phyloP scores from a whole-genome alignment of 805 yeast genomes.

The Candida awuae region DNA sequence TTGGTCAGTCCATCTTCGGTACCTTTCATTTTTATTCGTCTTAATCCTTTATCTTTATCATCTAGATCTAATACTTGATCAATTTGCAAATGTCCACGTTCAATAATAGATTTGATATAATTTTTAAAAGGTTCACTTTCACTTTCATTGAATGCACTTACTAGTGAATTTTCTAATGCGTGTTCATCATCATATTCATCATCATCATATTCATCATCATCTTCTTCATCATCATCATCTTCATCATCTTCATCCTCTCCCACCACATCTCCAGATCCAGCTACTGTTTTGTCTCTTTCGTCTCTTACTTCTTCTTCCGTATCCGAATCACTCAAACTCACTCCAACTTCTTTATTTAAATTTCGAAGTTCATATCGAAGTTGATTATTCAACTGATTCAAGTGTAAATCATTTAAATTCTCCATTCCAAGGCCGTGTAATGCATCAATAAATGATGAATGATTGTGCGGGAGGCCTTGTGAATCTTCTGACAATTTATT shows the following conservation, averaged over 20 bases:
- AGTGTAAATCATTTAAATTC: conserved; percentile 8
- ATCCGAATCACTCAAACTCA: not conserved
- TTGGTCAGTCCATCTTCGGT: not conserved
- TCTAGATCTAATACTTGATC: not conserved
- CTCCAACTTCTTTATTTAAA: conserved; percentile 7
- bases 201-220: conserved; percentile 1
- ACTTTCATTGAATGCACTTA: conserved; percentile 6
- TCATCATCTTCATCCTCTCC: not conserved
- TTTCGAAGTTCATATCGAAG: conserved; percentile 8
- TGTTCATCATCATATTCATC: not conserved
- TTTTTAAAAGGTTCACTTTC: conserved; percentile 14
- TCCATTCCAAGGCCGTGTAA: conserved; percentile 6
- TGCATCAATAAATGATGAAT: conserved; percentile 4
- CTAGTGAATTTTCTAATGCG: conserved; percentile 1
- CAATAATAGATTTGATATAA: conserved; percentile 14
- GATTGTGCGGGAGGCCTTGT: too few relatives aligned
- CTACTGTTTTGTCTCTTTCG: not conserved
- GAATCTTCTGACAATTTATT: too few relatives aligned
- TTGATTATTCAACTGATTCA: conserved; percentile 9
- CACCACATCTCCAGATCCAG: not conserved
- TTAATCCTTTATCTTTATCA: not conserved
- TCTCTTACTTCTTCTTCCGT: conserved; percentile 1
- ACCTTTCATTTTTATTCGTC: not conserved
- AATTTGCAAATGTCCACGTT: conserved; percentile 4
- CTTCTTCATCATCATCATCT: not conserved